phyloP scores from a whole-genome alignment of 108 stramenopile species.

The Poteriospumella lacustris region DNA sequence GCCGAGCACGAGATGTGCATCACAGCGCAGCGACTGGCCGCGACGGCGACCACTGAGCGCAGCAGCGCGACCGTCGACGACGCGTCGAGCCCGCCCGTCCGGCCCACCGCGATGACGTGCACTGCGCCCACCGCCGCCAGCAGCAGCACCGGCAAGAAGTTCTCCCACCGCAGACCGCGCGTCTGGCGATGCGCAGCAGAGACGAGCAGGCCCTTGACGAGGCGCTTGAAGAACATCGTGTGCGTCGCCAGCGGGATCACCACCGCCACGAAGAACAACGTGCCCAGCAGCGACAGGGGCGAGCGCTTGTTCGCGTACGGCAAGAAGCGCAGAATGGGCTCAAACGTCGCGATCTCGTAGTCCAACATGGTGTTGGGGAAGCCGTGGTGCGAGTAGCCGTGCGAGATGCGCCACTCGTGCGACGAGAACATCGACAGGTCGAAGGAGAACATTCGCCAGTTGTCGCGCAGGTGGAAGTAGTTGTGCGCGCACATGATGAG shows the following conservation, averaged over 20 bases:
- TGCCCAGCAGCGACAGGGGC: too few relatives aligned
- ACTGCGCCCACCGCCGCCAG: too few relatives aligned
- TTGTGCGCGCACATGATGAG: constrained; percentile 20
- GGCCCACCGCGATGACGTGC: too few relatives aligned
- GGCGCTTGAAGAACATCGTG: too few relatives aligned
- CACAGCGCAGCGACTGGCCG: background rate
- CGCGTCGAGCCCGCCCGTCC: too few relatives aligned
- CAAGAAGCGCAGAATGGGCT: background rate
- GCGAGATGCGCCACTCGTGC: constrained; percentile 24
- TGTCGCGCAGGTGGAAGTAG: background rate
- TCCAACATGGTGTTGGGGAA: constrained; percentile 9
- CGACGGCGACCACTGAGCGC: background rate
- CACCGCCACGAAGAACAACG: too few relatives aligned
- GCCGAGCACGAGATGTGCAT: background rate
- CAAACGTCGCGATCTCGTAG: constrained; percentile 20
- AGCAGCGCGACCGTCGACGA: too few relatives aligned
- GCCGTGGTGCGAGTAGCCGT: constrained; percentile 19
- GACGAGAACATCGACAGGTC: background rate
- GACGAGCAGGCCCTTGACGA: too few relatives aligned
- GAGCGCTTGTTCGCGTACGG: background rate
- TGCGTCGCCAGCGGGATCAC: too few relatives aligned
- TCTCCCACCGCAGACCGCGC: background rate
- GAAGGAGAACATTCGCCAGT: constrained; percentile 16
- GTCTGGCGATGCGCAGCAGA: too few relatives aligned
- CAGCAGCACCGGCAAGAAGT: background rate